Evolutionary conservation across 768 basidiomycete genomes (phyloP), one percentile per base, ranked within the genome.

Genomic region (Hypholoma fasciculare): DNA sequence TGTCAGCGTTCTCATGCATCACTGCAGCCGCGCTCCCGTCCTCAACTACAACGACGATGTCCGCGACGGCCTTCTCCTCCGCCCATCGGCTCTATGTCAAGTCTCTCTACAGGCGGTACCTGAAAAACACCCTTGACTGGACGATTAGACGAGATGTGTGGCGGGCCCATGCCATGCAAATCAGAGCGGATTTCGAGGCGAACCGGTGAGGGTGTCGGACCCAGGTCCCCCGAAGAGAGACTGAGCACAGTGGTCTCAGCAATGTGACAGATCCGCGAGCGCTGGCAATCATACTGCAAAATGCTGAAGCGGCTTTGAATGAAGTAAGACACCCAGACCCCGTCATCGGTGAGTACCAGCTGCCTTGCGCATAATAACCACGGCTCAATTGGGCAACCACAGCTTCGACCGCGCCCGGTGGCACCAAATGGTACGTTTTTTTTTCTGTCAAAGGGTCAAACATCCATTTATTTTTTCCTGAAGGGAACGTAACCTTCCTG

Each of bases 81-180:
- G 89, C 86, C 4, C 91, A 92, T 77, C 84, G 86, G 69, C 81
- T 84, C 65, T 89, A 95, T 69, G 93, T 95, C 71, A 93, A 96
- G 77, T 92, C 91, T 8, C 83, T 98, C 5, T 98, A 97, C 80
- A 88, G 84, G 67, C 88, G 95, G 38, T 84, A 86, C 65, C 82
- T 98, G 60, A 89, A 83, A 66, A 96, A 97, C 66, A 81, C 91
- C 49, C 78, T 96, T 52, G 88, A 98, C 74, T 98, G 96, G 96
- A 87, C 84, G 47, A 79, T 97, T 63, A 82, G 89, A 56, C 79
- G 96, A 54, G 90, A 94, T 67, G 69, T 93, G 1, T 98, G 94
- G 94, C 84, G 96, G 60, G 81, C 79, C 56, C 84, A 89, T 72
- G 95, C 96, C 12, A 73, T 96, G 65, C 78, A 88, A 72, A 92